Percentiles rank a stretch among this genome's conserved stretches.
Conservation (phyloP, 2,329 filamentous ascomycete species). For the Fusarium sp. region DNA sequence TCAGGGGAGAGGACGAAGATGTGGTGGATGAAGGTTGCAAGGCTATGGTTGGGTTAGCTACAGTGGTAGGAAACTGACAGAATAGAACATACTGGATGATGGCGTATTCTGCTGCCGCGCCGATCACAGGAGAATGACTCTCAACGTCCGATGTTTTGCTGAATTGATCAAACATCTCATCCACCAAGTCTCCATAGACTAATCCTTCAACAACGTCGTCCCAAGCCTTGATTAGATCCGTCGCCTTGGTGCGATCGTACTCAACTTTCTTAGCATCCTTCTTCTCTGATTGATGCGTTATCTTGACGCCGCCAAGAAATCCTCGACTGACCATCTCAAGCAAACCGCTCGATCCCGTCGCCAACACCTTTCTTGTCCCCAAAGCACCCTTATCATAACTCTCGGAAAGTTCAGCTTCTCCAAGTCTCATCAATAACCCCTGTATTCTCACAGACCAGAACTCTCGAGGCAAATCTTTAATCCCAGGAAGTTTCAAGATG, state of each 20-base stretch:
- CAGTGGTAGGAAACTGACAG: conserved; percentile 1
- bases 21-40: conserved; percentile 80
- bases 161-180: conserved; percentile 71
- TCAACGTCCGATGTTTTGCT: conserved; percentile 71
- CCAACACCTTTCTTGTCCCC: conserved; percentile 78
- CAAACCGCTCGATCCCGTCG: conserved; percentile 76
- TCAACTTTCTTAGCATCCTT: conserved; percentile 34
- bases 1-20: conserved; percentile 79
- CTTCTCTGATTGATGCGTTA: background rate
- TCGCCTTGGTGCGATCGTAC: conserved; percentile 69
- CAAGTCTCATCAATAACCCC: conserved; percentile 69
- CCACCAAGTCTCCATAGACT: conserved; percentile 75
- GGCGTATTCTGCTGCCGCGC: conserved; percentile 72
- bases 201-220: conserved; percentile 72
- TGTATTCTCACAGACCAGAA: conserved; percentile 75
- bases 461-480: conserved; percentile 69
- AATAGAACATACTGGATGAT: conserved; percentile 71
- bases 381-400: conserved; percentile 84
- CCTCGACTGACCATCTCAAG: conserved; percentile 77
- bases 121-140: conserved; percentile 69
- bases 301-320: conserved; percentile 66
- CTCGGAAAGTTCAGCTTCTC: conserved; percentile 77
- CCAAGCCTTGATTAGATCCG: conserved; percentile 73
- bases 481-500: conserved; percentile 72
- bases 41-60: conserved; percentile 54